Conservation (phyloP, 2,329 filamentous ascomycete genomes). For the Tolypocladium paradoxum region DNA sequence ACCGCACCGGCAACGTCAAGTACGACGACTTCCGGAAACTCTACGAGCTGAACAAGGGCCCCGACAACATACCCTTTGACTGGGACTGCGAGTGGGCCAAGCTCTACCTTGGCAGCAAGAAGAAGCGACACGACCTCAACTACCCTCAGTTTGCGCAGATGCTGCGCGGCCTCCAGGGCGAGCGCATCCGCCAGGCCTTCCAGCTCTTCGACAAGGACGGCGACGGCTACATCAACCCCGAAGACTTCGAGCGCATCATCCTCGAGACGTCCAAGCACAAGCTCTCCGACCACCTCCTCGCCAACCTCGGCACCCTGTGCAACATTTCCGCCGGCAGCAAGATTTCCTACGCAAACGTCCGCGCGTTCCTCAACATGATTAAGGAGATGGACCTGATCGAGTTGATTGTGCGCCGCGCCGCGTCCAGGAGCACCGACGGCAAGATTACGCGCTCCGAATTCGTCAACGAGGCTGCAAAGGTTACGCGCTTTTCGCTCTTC, state of each 20-base stretch:
- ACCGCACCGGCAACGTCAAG: constrained; percentile 74
- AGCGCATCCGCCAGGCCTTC: constrained; percentile 93
- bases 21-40: constrained; percentile 79
- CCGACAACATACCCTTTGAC: constrained; percentile 80
- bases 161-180: constrained; percentile 89
- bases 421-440: constrained; percentile 71
- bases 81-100: constrained; percentile 97
- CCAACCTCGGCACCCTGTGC: constrained; percentile 85
- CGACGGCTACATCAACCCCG: constrained; percentile 89
- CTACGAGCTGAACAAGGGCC: constrained; percentile 82
- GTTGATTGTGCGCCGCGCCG: constrained; percentile 80
- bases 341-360: constrained; percentile 94
- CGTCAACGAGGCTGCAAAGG: constrained; percentile 80
- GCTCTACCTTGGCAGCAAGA: constrained; percentile 82
- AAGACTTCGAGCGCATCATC: constrained; percentile 96
- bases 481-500: constrained; percentile 90
- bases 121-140: constrained; percentile 80
- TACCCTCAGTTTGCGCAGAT: constrained; percentile 98
- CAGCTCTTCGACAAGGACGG: constrained; percentile 81
- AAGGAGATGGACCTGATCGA: constrained; percentile 97
- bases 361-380: constrained; percentile 96
- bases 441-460: constrained; percentile 94
- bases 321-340: constrained; percentile 87
- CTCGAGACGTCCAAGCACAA: constrained; percentile 88
- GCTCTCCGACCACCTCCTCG: constrained; percentile 88